Percentiles rank a stretch among this genome's conserved stretches.
These are phyloP conservation scores for Leptographium wingfieldii DNA, from an alignment of 2,329 filamentous ascomycete species.

Conservation along the genomic window DNA sequence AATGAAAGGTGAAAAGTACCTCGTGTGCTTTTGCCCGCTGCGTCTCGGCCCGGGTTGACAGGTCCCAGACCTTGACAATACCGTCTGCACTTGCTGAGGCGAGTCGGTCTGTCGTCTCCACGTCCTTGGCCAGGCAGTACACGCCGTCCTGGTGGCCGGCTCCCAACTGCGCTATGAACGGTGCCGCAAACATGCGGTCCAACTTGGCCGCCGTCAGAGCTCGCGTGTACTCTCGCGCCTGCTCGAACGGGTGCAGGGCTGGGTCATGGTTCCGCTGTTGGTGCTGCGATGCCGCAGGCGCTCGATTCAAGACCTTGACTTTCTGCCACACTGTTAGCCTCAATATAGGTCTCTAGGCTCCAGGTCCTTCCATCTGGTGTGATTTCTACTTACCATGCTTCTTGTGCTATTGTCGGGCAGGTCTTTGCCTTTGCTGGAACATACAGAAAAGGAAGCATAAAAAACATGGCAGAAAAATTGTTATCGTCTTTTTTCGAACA, in stretches of 20 bases:
- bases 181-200: constrained; percentile 66
- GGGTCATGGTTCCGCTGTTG: constrained; percentile 41
- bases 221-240: constrained; percentile 71
- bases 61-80: constrained; percentile 60
- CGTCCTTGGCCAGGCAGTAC: constrained; percentile 71
- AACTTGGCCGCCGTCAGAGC: constrained; percentile 71
- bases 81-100: constrained; percentile 85
- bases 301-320: constrained; percentile 12
- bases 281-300: constrained; percentile 11
- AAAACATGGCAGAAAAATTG: constrained; percentile 1
- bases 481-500: neutral
- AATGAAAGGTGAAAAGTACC: neutral
- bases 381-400: neutral
- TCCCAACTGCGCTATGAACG: constrained; percentile 75
- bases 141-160: constrained; percentile 86
- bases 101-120: constrained; percentile 57
- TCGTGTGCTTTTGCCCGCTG: constrained; percentile 75
- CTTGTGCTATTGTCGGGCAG: neutral
- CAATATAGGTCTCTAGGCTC: no score
- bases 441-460: neutral
- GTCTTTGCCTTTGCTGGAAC: neutral
- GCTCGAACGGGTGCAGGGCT: constrained; percentile 78
- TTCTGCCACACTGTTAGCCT: constrained; percentile 5
- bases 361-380: no score
- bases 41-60: constrained; percentile 57